Evolutionary conservation across 495 filamentous ascomycete species (phyloP).

Genomic region (Penicillium maclennaniae): DNA sequence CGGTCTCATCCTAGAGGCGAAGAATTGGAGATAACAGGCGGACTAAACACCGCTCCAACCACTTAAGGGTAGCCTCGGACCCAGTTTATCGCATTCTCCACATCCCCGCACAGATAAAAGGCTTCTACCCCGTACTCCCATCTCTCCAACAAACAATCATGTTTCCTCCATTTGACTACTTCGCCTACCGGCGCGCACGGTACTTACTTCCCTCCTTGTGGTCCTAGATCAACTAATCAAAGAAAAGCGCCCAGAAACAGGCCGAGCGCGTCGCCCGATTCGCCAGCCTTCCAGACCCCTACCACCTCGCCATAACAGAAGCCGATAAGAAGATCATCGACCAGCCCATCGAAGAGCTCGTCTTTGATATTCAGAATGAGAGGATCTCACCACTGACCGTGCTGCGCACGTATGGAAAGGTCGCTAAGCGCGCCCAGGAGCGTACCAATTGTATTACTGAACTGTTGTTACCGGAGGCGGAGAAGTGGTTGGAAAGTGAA

Average conservation of each 20-base stretch:
- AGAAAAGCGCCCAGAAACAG: constrained; percentile 73
- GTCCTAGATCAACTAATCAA: not conserved
- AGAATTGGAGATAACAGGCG: constrained; percentile 2
- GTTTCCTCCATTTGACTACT: constrained; percentile 58
- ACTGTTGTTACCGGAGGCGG: constrained; percentile 75
- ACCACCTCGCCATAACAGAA: constrained; percentile 59
- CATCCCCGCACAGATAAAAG: constrained; percentile 31
- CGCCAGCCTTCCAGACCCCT: constrained; percentile 57
- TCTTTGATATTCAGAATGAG: constrained; percentile 69
- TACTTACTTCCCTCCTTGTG: constrained; percentile 21
- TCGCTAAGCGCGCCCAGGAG: constrained; percentile 77
- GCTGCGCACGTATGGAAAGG: constrained; percentile 85
- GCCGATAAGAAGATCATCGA: constrained; percentile 63
- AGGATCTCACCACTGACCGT: constrained; percentile 66
- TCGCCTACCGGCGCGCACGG: constrained; percentile 53
- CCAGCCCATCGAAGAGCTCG: constrained; percentile 72
- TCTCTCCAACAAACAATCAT: constrained; percentile 27
- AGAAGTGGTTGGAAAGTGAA: constrained; percentile 65
- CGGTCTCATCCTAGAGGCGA: no score
- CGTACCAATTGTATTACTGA: constrained; percentile 93
- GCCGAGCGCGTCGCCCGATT: constrained; percentile 66
- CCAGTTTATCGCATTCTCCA: constrained; percentile 18
- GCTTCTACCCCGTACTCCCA: constrained; percentile 1
- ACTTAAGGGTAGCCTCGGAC: constrained; percentile 6
- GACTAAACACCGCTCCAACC: constrained; percentile 18